Evolutionary conservation across 2,329 filamentous ascomycete genomes (phyloP).

Genomic region (Xylariaceae sp.): DNA sequence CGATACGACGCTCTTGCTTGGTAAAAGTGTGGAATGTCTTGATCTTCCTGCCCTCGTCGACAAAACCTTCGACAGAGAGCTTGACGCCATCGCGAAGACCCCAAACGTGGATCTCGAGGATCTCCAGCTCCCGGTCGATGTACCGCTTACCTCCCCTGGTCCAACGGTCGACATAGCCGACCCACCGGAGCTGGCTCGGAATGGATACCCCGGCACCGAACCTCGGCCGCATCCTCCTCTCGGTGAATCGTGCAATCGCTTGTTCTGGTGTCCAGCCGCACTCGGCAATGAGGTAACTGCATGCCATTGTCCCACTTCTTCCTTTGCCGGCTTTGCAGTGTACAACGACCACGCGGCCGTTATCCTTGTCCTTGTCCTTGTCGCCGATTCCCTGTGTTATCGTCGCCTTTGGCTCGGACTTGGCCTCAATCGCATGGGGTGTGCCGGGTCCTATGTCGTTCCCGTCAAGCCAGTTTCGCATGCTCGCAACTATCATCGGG

Average conservation of each 20-base stretch:
- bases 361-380: slow-evolving; percentile 33
- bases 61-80: slow-evolving; percentile 76
- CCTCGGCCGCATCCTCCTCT: slow-evolving; percentile 78
- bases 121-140: slow-evolving; percentile 74
- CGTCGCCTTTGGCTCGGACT: slow-evolving; percentile 21
- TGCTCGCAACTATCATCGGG: slow-evolving; percentile 82
- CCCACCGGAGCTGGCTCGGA: slow-evolving; percentile 82
- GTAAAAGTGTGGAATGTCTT: slow-evolving; percentile 76
- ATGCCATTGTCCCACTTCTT: slow-evolving; percentile 79
- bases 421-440: slow-evolving; percentile 10
- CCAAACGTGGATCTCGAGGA: slow-evolving; percentile 86
- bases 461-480: slow-evolving; percentile 78
- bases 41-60: slow-evolving; percentile 84
- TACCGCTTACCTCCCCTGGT: slow-evolving; percentile 69
- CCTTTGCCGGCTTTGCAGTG: slow-evolving; percentile 98
- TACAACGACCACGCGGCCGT: slow-evolving; percentile 71
- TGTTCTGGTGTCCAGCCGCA: slow-evolving; percentile 56
- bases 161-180: slow-evolving; percentile 87
- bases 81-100: slow-evolving; percentile 84
- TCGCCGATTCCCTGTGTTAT: slow-evolving; percentile 30
- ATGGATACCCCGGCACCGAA: slow-evolving; percentile 91
- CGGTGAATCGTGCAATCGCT: slow-evolving; percentile 59
- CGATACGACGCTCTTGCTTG: slow-evolving; percentile 63
- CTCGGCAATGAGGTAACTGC: slow-evolving; percentile 85
- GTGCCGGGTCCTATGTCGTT: slow-evolving; percentile 36